phyloP scores from a whole-genome alignment of 257 asterid genomes.

The Prunella vulgaris region DNA sequence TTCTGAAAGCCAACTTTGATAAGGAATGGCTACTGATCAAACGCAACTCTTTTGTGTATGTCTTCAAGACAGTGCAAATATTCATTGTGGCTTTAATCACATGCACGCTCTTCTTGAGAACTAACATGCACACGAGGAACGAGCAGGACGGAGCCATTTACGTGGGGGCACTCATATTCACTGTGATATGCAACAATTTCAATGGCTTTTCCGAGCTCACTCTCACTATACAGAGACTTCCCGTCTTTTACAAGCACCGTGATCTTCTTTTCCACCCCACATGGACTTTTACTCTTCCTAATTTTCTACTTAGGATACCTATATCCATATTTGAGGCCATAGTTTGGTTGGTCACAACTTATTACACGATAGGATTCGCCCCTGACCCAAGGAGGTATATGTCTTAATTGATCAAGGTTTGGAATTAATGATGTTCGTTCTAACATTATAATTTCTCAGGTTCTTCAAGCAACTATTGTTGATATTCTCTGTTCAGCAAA shows the following conservation, averaged over 20 bases:
- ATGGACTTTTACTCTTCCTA: conserved; percentile 60
- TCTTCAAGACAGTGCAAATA: conserved; percentile 60
- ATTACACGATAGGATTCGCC: conserved; percentile 64
- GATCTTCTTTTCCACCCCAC: conserved; percentile 63
- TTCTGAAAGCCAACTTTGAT: conserved; percentile 53
- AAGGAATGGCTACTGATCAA: conserved; percentile 71
- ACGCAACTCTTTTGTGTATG: conserved; percentile 56
- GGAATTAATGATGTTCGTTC: neutral
- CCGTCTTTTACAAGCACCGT: conserved; percentile 60
- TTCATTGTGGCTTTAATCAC: conserved; percentile 55
- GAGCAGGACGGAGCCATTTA: conserved; percentile 50
- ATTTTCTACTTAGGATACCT: conserved; percentile 43
- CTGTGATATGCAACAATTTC: conserved; percentile 46
- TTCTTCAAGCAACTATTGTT: conserved; percentile 58
- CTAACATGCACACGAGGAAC: conserved; percentile 37
- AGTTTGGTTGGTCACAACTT: conserved; percentile 55
- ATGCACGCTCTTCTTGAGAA: conserved; percentile 47
- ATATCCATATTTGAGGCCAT: conserved; percentile 47
- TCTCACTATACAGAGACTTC: conserved; percentile 50
- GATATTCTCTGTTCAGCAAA: conserved; percentile 44
- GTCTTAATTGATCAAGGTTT: neutral
- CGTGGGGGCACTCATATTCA: conserved; percentile 50
- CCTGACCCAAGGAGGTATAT: conserved; percentile 59
- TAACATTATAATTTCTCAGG: conserved; percentile 24
- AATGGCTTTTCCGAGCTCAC: conserved; percentile 60